A percentile compares a stretch with the other conserved stretches of the same genome.
Evolutionary conservation across 768 basidiomycete genomes (phyloP).

Genomic region (Podaxis carcinomalis): DNA sequence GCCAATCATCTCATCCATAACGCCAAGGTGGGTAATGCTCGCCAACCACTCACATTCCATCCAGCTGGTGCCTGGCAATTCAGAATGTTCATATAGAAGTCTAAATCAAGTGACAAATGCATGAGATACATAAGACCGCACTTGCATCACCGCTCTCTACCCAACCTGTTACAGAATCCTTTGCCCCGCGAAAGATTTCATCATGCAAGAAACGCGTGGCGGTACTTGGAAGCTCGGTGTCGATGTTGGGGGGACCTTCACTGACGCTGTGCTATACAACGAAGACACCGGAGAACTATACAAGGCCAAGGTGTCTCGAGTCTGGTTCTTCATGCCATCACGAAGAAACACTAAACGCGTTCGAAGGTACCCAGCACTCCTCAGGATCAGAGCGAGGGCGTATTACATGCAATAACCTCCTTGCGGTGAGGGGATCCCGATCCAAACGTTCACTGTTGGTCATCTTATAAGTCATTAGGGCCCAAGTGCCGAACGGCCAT

Average conservation of each 20-base stretch:
- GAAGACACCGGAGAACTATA: conserved; percentile 19
- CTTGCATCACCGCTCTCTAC: not conserved
- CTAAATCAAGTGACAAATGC: not conserved
- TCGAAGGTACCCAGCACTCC: conserved; percentile 21
- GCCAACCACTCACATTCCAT: not conserved
- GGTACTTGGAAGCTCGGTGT: conserved; percentile 22
- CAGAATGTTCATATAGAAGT: not conserved
- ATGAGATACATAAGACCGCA: not conserved
- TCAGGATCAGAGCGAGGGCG: conserved; percentile 25
- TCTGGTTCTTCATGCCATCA: not conserved
- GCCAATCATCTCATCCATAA: no score
- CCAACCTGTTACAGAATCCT: not conserved
- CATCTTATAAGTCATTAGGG: conserved; percentile 5
- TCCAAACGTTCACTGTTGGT: not conserved
- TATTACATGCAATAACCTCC: conserved; percentile 18
- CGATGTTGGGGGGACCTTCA: conserved; percentile 23
- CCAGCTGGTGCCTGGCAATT: not conserved
- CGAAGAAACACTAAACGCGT: not conserved
- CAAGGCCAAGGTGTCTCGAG: conserved; percentile 19
- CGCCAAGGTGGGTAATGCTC: not conserved
- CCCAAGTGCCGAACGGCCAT: conserved; percentile 13
- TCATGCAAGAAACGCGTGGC: not conserved
- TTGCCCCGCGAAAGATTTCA: not conserved
- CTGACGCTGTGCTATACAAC: conserved; percentile 23
- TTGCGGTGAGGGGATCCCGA: conserved; percentile 12